Evolutionary conservation across 352 stramenopile species (phyloP), one percentile per base, ranked within the genome.

Genomic region (Phytopythium chamaehyphon): DNA sequence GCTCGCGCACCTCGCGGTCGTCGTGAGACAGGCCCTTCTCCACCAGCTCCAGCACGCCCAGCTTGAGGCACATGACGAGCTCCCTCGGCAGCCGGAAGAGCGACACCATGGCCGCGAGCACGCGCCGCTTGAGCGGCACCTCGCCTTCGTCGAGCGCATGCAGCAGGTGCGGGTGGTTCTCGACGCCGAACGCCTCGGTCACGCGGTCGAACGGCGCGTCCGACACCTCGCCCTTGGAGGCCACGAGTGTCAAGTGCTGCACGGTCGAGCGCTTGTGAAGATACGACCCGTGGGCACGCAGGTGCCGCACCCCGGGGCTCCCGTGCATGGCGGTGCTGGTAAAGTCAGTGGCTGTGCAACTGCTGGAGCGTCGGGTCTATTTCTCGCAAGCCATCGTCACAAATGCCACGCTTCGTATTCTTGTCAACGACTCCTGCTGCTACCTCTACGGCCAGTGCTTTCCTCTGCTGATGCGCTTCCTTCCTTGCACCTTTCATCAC

Each of bases 141-240:
- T 89, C 73, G 11, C 77, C 74, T 44, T 88, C 71, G 10, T 67
- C 57, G 11, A 91, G 66, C 22, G 68, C 62, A 50, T 84, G 69
- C 49, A 91, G 59, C 38, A 91, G 43, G 19, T 89, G 73, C 33
- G 81, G 73, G 47, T 79, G 86, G 59, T 91, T 88, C 21, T 87
- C 78, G 18, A 61, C 62, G 6, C 77, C 81, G 33, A 86, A 91
- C 15, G 76, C 78, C 57, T 89, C 78, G 8, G 65, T 67, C 24
- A 90, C 78, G 24, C 73, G 68, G 40, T 89, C 75, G 57, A 86
- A 75, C 26, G 77, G 64, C 36, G 68, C 54, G 28, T 86, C 71
- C 19, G 60, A 63, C 15, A 86, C 66, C 26, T 88, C 71, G 37
- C 51, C 59, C 60, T 77, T 83, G 42, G 65, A 64, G 2, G 69